Base-by-base conservation (phyloP, 352 stramenopile genomes). In the Thraustochytrium sp. region DNA sequence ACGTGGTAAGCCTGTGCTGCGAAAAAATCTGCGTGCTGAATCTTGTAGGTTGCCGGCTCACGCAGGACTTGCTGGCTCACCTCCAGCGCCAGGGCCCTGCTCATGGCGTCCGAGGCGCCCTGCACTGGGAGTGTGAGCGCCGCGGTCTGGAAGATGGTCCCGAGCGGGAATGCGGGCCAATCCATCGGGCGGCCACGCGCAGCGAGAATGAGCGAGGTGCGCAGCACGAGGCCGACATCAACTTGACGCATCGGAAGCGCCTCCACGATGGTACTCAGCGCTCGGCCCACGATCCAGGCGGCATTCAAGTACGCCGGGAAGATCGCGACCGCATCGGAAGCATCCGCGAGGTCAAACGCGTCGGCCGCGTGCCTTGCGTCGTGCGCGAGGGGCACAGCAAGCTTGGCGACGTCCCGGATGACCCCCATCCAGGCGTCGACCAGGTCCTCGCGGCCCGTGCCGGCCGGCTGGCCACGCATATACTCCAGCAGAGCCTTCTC, bases 221-320 rank as follows among this genome's bases (percentile, higher is more conserved):
- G 42, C 46, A 77, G 23, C 18, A 77, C 65, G 11, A 62, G 21
- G 23, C 46, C 49, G 31, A 37, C 23, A 34, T 77, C 42, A 11
- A 77, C 46, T 8, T 13, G 16, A n/a, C 65, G 65, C 13, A 13
- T 77, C n/a, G 42, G 42, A 18, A 62, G 26, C 2, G 23, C 49
- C 36, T 62, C 49, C 0, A 36, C 65, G 23, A 55, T 16, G 26
- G 49, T 62, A 0, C 42, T 23, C 18, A 77, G 49, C 13, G 65
- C 65, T 23, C 49, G 11, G 11, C 34, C 51, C 23, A 80, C 48
- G 34, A 80, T 44, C 53, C 48, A 64, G 40, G 40, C 31, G 49
- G 53, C 40, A 34, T 80, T 51, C 23, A 80, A 42, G 48, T 65
- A 64, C 34, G 46, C 68, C 9, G 68, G 68, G 34, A 80, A 80